Percentiles rank a stretch among this genome's conserved stretches.
Conservation (phyloP, 2,329 filamentous ascomycete species). For the Trichoderma koningiopsis region DNA sequence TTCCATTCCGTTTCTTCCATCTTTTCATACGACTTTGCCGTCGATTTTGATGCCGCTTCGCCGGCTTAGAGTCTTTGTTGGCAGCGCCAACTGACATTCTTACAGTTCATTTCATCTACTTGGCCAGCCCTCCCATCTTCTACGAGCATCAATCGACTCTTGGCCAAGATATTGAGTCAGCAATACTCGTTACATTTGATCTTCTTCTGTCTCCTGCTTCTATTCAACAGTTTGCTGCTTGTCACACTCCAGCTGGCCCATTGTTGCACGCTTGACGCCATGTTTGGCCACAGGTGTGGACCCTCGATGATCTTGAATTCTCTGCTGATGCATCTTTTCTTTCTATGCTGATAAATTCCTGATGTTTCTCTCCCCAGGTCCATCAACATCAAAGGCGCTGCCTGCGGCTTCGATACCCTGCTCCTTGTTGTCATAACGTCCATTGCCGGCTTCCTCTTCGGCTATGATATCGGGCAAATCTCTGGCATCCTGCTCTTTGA, state of each 20-base stretch:
- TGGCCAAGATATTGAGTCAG: neutral
- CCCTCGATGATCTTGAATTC: neutral
- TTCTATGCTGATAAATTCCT: neutral
- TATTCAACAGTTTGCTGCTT: neutral
- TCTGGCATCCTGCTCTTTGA: slow-evolving; percentile 52
- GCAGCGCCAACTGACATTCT: neutral
- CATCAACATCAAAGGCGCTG: slow-evolving; percentile 47
- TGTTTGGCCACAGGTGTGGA: slow-evolving; percentile 16
- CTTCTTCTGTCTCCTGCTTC: neutral
- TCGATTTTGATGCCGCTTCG: neutral
- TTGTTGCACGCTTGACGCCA: neutral
- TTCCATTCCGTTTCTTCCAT: neutral
- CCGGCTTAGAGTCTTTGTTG: neutral
- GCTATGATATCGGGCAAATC: slow-evolving; percentile 65
- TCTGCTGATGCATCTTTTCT: too few species aligned
- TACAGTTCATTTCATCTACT: neutral
- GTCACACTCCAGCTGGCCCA: neutral
- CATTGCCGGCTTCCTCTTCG: slow-evolving; percentile 64
- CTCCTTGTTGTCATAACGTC: slow-evolving; percentile 55
- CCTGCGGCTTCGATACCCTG: slow-evolving; percentile 45
- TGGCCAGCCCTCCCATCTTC: slow-evolving; percentile 5
- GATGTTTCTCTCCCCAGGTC: slow-evolving; percentile 34
- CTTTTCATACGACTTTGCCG: neutral
- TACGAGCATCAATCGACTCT: neutral
- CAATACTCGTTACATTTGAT: neutral